Evolutionary conservation across 176 grass and related monocot genomes (phyloP), one percentile per base, ranked within the genome.

Genomic region (Canna indica): DNA sequence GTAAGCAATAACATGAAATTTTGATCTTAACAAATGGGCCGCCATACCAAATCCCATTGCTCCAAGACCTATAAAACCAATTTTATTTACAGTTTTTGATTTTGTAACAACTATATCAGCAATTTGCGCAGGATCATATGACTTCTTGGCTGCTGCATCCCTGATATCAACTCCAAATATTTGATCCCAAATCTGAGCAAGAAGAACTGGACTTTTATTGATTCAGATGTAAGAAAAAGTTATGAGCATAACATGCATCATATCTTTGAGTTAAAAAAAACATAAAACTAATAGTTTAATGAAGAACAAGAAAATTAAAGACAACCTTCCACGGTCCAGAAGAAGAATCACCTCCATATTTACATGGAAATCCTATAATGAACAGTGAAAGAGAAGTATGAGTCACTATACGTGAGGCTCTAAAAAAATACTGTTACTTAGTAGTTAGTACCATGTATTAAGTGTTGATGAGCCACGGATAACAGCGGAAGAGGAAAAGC

Each of bases 31-130:
- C 79, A 96, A 91, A 91, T 91, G 92, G 63, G 83, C 81, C 59
- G 85, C 92, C 92, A 96, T 96, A 77, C 92, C 92, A 81, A 96
- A 89, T 33, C 88, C 92, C 92, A 96, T 96, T 60, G 92, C 92
- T 83, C 92, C 92, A 72, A 96, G 92, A 57, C 92, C 92, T 79
- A 96, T 85, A 82, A 96, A 96, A 41, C 92, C 92, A 76, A 96
- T 75, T 77, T 58, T 86, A 56, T 89, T 87, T 66, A 77, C 77
- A 82, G 61, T 26, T 85, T 91, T 89, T 39, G 83, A 84, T 80
- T 70, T 76, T 75, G 56, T 41, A 84, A 73, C 75, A 81, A 91
- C 79, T 76, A 84, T 47, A 29, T 82, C 74, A 48, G 88, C 88
- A 72, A 91, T 83, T 58, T 83, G 76, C 75, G 70, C 84, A 71